A percentile compares a stretch with the other conserved stretches of the same genome.
Evolutionary conservation across 495 filamentous ascomycete genomes (phyloP).

Genomic region (Xylaria grammica): DNA sequence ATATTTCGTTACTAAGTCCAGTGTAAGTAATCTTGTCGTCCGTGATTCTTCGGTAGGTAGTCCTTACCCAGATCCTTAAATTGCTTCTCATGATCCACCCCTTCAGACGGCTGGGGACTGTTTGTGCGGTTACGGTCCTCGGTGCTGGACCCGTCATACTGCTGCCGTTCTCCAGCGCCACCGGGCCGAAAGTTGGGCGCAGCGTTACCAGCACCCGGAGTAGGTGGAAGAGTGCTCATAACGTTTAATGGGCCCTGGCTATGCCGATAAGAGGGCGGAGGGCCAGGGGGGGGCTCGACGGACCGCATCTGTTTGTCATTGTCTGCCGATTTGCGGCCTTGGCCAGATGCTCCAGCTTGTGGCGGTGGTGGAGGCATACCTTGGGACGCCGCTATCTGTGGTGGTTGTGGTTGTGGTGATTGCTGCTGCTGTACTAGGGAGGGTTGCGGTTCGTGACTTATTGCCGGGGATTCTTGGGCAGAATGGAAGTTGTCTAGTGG

Average conservation of each 20-base stretch:
- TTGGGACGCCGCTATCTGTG: slow-evolving; percentile 31
- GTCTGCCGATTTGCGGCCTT: slow-evolving; percentile 52
- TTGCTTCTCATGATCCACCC: slow-evolving; percentile 57
- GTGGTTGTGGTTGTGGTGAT: slow-evolving; percentile 40
- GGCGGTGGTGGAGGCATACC: slow-evolving; percentile 59
- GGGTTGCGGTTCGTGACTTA: slow-evolving; percentile 44
- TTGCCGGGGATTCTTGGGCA: slow-evolving; percentile 43
- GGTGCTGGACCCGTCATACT: slow-evolving; percentile 44
- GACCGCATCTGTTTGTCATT: slow-evolving; percentile 47
- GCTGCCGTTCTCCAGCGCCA: slow-evolving; percentile 41
- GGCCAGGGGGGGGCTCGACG: slow-evolving; percentile 51
- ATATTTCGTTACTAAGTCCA: slow-evolving; percentile 80
- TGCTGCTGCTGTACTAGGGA: slow-evolving; percentile 42
- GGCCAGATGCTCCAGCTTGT: slow-evolving; percentile 49
- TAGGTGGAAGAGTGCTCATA: slow-evolving; percentile 48
- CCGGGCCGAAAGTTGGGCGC: slow-evolving; percentile 46
- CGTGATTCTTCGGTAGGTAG: background rate
- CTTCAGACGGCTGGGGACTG: slow-evolving; percentile 65
- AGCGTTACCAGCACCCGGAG: slow-evolving; percentile 39
- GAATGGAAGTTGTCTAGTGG: slow-evolving; percentile 45
- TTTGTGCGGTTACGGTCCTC: slow-evolving; percentile 63
- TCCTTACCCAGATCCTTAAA: slow-evolving; percentile 72
- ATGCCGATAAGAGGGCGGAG: slow-evolving; percentile 55
- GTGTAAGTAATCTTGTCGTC: slow-evolving; percentile 22
- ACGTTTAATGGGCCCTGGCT: slow-evolving; percentile 47